Evolutionary conservation across 2,329 filamentous ascomycete genomes (phyloP).

Genomic region (Nemania diffusa): DNA sequence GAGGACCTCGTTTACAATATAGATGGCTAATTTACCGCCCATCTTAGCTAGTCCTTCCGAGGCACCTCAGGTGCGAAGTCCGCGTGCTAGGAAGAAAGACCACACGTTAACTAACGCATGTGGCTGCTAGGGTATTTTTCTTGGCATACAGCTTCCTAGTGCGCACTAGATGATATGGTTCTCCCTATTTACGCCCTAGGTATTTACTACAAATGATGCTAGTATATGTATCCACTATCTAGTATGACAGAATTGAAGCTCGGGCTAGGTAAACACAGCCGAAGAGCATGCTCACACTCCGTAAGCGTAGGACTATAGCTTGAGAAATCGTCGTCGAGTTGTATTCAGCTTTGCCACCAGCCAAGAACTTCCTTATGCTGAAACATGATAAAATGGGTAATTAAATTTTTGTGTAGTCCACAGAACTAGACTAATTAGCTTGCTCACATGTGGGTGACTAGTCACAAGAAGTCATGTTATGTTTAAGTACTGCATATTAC

Average conservation of each 20-base stretch:
- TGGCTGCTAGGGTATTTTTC: neutral
- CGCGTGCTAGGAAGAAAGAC: constrained; percentile 23
- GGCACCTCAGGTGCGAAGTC: neutral
- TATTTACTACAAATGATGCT: neutral
- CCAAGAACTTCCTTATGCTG: neutral
- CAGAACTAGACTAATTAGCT: neutral
- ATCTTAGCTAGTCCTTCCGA: neutral
- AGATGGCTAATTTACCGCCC: neutral
- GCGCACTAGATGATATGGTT: constrained; percentile 3
- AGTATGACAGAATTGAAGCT: neutral
- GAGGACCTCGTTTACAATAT: neutral
- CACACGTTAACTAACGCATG: constrained; percentile 19
- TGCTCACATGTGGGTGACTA: neutral
- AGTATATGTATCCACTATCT: neutral
- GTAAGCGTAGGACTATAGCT: neutral
- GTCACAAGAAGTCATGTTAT: neutral
- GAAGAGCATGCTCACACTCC: neutral
- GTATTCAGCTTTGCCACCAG: neutral
- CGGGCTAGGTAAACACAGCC: neutral
- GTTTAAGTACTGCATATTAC: neutral
- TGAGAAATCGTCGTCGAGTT: neutral
- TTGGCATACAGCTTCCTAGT: constrained; percentile 6
- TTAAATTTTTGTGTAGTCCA: neutral
- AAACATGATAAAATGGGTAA: neutral
- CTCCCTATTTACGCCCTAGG: neutral